A percentile compares a stretch with the other conserved stretches of the same genome.
phyloP scores from a whole-genome alignment of 164 flowering plant genomes.

The Macadamia integrifolia region DNA sequence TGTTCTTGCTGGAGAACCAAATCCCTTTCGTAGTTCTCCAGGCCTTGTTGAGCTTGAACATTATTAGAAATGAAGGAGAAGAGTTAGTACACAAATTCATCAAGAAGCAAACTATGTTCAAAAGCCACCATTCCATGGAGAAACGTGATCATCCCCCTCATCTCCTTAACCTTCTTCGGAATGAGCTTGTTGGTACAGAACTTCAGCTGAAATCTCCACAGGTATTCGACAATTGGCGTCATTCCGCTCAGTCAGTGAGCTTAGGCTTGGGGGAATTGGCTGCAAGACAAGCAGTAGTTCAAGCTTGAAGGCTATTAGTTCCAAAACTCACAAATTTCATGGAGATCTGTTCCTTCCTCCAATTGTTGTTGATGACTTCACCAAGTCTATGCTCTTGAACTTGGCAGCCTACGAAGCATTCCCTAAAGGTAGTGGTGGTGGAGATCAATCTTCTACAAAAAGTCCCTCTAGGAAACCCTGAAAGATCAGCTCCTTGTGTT shows the following conservation, averaged over 20 bases:
- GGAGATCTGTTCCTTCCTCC: constrained; percentile 9
- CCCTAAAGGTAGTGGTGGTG: background rate
- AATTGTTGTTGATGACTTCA: constrained; percentile 3
- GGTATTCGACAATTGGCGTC: background rate
- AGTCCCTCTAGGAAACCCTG: no score
- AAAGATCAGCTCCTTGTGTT: no score
- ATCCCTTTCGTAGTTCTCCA: constrained; percentile 11
- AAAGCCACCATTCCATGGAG: background rate
- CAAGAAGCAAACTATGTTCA: background rate
- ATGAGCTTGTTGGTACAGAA: background rate
- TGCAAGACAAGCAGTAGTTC: constrained; percentile 3
- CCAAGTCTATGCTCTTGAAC: constrained; percentile 12
- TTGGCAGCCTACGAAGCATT: constrained; percentile 10
- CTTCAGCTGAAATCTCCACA: background rate
- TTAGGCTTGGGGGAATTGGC: constrained; percentile 13
- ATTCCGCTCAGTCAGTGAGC: constrained; percentile 15
- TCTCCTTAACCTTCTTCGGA: constrained; percentile 8
- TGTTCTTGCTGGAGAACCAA: constrained; percentile 23
- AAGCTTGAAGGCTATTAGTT: constrained; percentile 1
- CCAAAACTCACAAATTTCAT: background rate
- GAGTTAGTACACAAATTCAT: background rate
- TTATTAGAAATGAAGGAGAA: background rate
- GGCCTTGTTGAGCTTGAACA: background rate
- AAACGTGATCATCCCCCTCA: background rate
- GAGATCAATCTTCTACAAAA: background rate